phyloP scores from a whole-genome alignment of 2,329 filamentous ascomycete species.

The Aspergillus neotritici region DNA sequence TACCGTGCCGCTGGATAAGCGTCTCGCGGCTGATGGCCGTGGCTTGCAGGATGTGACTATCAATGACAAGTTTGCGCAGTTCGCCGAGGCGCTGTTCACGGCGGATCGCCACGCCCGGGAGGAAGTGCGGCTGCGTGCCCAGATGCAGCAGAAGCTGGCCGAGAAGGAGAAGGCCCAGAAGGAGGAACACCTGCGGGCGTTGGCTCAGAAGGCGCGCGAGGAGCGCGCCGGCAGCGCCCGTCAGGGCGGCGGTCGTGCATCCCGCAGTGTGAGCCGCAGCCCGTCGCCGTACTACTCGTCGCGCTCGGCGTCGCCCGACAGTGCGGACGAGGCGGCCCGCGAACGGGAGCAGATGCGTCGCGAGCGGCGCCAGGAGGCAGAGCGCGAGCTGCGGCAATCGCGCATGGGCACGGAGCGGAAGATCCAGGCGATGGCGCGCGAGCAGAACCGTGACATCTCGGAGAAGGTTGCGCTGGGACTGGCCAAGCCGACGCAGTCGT shows the following conservation, averaged over 20 bases:
- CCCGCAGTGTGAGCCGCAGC: slow-evolving; percentile 42
- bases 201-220: slow-evolving; percentile 88
- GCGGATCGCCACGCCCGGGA: slow-evolving; percentile 92
- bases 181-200: slow-evolving; percentile 79
- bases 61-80: slow-evolving; percentile 97
- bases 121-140: slow-evolving; percentile 82
- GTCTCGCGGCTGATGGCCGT: slow-evolving; percentile 85
- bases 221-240: slow-evolving; percentile 55
- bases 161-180: slow-evolving; percentile 96
- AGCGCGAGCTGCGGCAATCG: slow-evolving; percentile 85
- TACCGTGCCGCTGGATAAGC: slow-evolving; percentile 91
- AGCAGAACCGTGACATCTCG: slow-evolving; percentile 93
- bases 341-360: slow-evolving; percentile 72
- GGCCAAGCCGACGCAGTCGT: slow-evolving; percentile 86
- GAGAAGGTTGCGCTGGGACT: slow-evolving; percentile 93
- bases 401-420: slow-evolving; percentile 92
- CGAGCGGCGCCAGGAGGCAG: slow-evolving; percentile 74
- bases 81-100: slow-evolving; percentile 88
- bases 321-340: slow-evolving; percentile 63
- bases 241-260: slow-evolving; percentile 15
- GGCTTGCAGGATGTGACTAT: slow-evolving; percentile 90
- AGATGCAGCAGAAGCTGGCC: slow-evolving; percentile 92
- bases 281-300: slow-evolving; percentile 39
- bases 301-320: slow-evolving; percentile 41
- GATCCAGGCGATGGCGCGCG: slow-evolving; percentile 85